Evolutionary conservation across 1,284 basidiomycete genomes (phyloP).

Genomic region (Afroboletus lepidellus): DNA sequence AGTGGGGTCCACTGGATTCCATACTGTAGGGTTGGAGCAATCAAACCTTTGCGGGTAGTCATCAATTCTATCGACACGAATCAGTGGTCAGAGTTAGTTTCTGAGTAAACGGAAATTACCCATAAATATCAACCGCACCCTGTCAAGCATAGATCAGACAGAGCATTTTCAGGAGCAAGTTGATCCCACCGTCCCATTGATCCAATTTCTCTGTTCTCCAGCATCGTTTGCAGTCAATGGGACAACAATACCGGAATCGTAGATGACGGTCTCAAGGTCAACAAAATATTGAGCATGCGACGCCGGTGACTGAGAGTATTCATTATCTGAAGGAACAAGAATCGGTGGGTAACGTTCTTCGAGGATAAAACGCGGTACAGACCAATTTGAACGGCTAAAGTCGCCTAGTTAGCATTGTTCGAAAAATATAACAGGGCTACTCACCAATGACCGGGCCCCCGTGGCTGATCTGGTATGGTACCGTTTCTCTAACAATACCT

Average conservation of each 20-base stretch:
- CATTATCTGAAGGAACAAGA: slow-evolving; percentile 56
- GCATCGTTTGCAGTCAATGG: slow-evolving; percentile 76
- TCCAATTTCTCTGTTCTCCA: slow-evolving; percentile 57
- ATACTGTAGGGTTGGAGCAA: slow-evolving; percentile 32
- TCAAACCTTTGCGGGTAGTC: slow-evolving; percentile 35
- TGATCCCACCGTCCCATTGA: slow-evolving; percentile 55
- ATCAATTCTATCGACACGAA: slow-evolving; percentile 25
- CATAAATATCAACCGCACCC: slow-evolving; percentile 56
- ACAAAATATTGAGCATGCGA: slow-evolving; percentile 63
- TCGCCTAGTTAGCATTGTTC: slow-evolving; percentile 3
- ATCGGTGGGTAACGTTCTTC: not conserved
- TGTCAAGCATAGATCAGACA: slow-evolving; percentile 19
- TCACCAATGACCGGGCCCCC: slow-evolving; percentile 75
- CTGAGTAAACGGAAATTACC: slow-evolving; percentile 30
- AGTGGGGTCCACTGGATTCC: slow-evolving; percentile 28
- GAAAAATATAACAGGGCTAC: slow-evolving; percentile 17
- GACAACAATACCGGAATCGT: slow-evolving; percentile 56
- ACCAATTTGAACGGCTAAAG: slow-evolving; percentile 67
- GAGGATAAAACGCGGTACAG: slow-evolving; percentile 24
- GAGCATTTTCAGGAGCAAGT: not conserved
- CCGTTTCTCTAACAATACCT: slow-evolving; percentile 61
- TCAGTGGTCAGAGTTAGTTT: slow-evolving; percentile 1
- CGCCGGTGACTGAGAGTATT: slow-evolving; percentile 55
- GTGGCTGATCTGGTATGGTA: slow-evolving; percentile 62
- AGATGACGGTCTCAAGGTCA: slow-evolving; percentile 58